A percentile compares a stretch with the other conserved stretches of the same genome.
phyloP scores from a whole-genome alignment of 208 protist species.

The Trypanosoma lewisi region DNA sequence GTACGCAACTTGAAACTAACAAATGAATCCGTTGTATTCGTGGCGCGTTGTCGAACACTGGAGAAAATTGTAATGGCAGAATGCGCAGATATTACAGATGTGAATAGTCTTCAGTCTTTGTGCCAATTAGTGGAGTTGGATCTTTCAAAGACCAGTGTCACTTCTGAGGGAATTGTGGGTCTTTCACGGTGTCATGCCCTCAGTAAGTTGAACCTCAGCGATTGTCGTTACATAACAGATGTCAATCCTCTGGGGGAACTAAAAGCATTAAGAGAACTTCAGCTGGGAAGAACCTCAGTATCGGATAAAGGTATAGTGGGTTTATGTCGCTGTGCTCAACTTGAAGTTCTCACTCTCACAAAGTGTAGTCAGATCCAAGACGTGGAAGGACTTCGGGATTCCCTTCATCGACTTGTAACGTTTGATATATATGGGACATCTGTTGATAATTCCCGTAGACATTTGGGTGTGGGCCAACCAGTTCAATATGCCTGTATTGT shows the following conservation, averaged over 20 bases:
- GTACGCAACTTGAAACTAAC: conserved; percentile 41
- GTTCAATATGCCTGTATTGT: conserved; percentile 53
- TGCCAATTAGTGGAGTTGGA: conserved; percentile 42
- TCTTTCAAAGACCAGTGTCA: conserved; percentile 53
- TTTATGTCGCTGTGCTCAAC: conserved; percentile 40
- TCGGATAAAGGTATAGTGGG: conserved; percentile 43
- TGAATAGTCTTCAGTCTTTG: conserved; percentile 44
- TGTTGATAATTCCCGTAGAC: conserved; percentile 37
- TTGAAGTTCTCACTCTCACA: conserved; percentile 63
- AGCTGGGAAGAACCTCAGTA: conserved; percentile 50
- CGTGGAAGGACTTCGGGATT: conserved; percentile 37
- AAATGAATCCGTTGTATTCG: conserved; percentile 36
- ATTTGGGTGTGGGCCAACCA: conserved; percentile 41
- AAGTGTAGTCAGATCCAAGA: conserved; percentile 57
- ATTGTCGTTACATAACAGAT: conserved; percentile 65
- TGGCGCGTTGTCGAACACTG: conserved; percentile 39
- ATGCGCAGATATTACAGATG: conserved; percentile 51
- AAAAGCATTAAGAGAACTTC: conserved; percentile 44
- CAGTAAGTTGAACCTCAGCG: conserved; percentile 45
- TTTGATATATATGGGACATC: conserved; percentile 83
- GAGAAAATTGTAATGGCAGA: conserved; percentile 47
- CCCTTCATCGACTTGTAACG: conserved; percentile 49
- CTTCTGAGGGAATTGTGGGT: conserved; percentile 46
- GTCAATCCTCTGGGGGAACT: conserved; percentile 56
- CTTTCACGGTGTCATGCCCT: conserved; percentile 49